Conservation (phyloP, 2,329 filamentous ascomycete species). For the Chaetomiaceae sp. region DNA sequence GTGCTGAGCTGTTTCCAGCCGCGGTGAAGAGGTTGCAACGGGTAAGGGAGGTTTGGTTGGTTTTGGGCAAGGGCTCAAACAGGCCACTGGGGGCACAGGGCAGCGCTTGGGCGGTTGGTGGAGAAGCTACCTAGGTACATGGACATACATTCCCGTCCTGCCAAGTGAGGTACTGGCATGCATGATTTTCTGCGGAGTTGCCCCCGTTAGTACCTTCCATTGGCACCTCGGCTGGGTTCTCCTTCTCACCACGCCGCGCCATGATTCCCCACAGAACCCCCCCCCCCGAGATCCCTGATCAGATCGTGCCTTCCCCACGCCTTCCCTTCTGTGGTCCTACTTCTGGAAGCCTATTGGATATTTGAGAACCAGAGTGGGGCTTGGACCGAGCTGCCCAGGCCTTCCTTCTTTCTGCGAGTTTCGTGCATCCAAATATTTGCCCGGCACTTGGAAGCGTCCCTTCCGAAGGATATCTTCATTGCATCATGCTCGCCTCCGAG, state of each 20-base stretch:
- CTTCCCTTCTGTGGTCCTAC: neutral
- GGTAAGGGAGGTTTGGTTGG: no score
- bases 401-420: neutral
- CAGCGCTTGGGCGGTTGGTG: no score
- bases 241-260: neutral
- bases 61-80: no score
- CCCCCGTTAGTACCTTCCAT: no score
- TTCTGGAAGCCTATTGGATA: neutral
- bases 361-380: neutral
- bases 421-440: neutral
- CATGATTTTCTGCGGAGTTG: no score
- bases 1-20: no score
- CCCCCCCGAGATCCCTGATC: slow-evolving; percentile 8
- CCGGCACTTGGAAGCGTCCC: neutral
- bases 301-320: slow-evolving; percentile 15
- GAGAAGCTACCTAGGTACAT: no score
- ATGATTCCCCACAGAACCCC: slow-evolving; percentile 1
- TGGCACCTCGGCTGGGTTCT: no score
- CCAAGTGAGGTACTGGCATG: no score
- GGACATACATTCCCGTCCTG: no score
- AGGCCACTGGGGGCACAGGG: no score
- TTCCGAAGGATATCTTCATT: neutral
- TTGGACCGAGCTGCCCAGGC: neutral
- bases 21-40: neutral
- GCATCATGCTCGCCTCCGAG: no score